Evolutionary conservation across 345 rosid genomes (phyloP), one percentile per base, ranked within the genome.

Genomic region (Brassica nigra): DNA sequence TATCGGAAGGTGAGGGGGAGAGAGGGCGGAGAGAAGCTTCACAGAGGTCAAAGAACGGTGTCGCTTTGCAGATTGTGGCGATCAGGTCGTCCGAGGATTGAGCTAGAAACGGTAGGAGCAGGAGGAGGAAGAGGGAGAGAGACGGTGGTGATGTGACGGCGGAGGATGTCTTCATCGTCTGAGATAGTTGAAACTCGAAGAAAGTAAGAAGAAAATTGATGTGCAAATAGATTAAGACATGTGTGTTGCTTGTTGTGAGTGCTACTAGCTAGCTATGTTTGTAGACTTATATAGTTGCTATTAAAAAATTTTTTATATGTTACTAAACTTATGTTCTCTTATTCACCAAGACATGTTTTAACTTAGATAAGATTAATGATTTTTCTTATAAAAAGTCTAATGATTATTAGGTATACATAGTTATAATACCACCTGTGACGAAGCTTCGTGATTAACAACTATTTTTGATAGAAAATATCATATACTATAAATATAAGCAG

Each of bases 31-130:
- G 84, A 14, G 93, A 71, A 8, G 89, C 68, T 49, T 78, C 59
- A 42, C 97, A 92, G 5, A 94, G 89, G 59, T 89, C 88, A 31
- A 66, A 79, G 61, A 89, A 89, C 1, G 98, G 97, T 15, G 97
- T 94, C 70, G 86, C 84, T 71, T 86, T 83, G 88, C 98, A 92
- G 11, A 87, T 88, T 72, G 72, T 70, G 23, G 86, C 82, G 80
- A 94, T 83, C 0, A 90, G 66, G 54, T 83, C 88, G 31, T 62
- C 74, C 75, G 73, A 70, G 47, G 79, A 71, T 27, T 55, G 80
- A 15, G 58, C 64, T 74, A 54, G 54, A 27, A 68, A 81, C 27
- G 72, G 9, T 0, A 77, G 44, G 3, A 73, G 84, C 1, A 5
- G 66, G 33, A 27, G 80, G 82, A 49, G 71, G 20, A 49, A 83